Base-by-base conservation (phyloP, 1,139 yeast genomes). In the Pichia terricola region DNA sequence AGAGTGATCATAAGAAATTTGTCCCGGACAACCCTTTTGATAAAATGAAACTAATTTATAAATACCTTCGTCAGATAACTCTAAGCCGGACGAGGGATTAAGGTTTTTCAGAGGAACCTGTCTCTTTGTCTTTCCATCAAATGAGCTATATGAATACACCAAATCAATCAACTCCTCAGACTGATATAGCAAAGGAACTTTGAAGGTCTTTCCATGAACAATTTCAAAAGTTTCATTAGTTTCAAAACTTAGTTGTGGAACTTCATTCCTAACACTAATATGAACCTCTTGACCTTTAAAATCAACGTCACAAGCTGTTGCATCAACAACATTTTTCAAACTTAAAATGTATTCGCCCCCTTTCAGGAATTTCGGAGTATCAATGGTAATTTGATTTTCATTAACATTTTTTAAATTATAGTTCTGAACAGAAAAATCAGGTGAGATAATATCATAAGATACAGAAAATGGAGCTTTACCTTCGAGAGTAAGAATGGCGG, bases 381-480 rank as follows among this genome's bases (percentile, higher is more conserved):
- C 57, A 22, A 88, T 70, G 1, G 62, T 61, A 46, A 68, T 68
- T 4, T 53, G 52, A 37, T 68, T 60, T 0, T 59, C 63, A 7
- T 57, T 53, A 35, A 82, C 73, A 34, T 72, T 69, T n/a, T 66
- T 64, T 7, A 73, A 61, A 1, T 62, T 59, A 42, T 62, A 69
- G 5, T 74, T 63, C 7, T 65, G 60, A 46, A 77, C 64, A 47
- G 68, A 63, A 42, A 64, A 68, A 5, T 76, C 67, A 1, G 76
- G 69, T 39, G 73, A 73, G 16, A 79, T 61, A 33, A 87, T 65
- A 52, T 85, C 89, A 60, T 88, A 88, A 31, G 69, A 70, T 47
- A 91, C 70, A 3, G 72, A 66, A 53, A 82, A 86, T 2, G 97
- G 97, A 0, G 83, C 77, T 51, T 80, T 79, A 9, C 98, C 98